Base-by-base conservation (phyloP, 2,329 filamentous ascomycete species). In the Alternaria hordeiaustralica region DNA sequence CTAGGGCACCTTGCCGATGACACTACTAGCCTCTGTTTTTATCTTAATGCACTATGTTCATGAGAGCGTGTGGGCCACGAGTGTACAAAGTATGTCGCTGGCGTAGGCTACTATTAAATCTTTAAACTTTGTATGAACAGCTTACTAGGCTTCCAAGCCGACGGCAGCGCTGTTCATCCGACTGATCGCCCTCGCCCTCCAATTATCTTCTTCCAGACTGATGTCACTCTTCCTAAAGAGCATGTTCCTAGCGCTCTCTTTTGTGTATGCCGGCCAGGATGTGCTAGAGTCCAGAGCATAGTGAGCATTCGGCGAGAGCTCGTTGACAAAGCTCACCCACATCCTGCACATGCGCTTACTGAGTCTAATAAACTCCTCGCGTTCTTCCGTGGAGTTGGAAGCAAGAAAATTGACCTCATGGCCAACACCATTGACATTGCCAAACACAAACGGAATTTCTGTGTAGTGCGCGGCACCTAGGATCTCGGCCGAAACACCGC, bases 321-420 rank as follows among this genome's bases (percentile, higher is more conserved):
- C 51, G n/a, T 55, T 60, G 2, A 43, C 51, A 23, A 60, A 60
- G 23, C 51, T 60, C 21, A 60, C 11, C 49, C 49, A 60, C 58
- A 56, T 60, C 12, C 36, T 33, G 36, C 36, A 56, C 58, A 60
- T 60, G 15, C 33, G 23, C 13, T 45, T 44, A 15, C 49, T 60
- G 20, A 60, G 30, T 15, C 23, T 8, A 3, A 41, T 3, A 4
- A 25, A 20, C 0, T 46, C 12, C 0, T 50, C 47, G 12, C 47
- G n/a, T 50, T n/a, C 15, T 12, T 15, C 6, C 9, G 47, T 33
- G 3, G 20, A 18, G n/a, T 50, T 30, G 11, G 47, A 50, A 15
- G 47, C 26, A 50, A 50, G 47, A 9, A 30, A 15, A 5, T 50
- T 50, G 12, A 50, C 6, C 2, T 51, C 49, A 20, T 33, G 49